Evolutionary conservation across 148 eudicot species (phyloP), one percentile per base, ranked within the genome.

Genomic region (Cornus suecica): DNA sequence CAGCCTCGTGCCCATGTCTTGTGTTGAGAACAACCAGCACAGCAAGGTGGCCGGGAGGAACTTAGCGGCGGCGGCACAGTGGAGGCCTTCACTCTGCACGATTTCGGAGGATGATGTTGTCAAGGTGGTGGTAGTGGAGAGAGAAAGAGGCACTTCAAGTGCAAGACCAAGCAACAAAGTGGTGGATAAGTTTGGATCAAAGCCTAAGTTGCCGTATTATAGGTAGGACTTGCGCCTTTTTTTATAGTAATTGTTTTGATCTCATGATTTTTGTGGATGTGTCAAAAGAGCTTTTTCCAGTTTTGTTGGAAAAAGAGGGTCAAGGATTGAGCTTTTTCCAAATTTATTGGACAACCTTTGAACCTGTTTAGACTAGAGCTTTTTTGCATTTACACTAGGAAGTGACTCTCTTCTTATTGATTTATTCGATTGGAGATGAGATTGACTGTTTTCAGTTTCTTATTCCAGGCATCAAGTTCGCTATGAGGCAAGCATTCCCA

Each of bases 41-140:
- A 11, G 54, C 37, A 42, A 42, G 31, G 0, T 51, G 1, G 54
- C 15, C 2, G 45, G 70, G 27, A 45, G 34, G 45, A 76, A 48
- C 14, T 37, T 45, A 28, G 27, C 15, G 45, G 23, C 26, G 18
- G 37, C 24, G 42, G 60, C n/a, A 29, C 54, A 30, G 27, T 77
- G 80, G 80, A 52, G 80, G 28, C 80, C 80, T 37, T 63, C 80
- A 25, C 23, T 77, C 5, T 64, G 64, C 23, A 77, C 75, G 6
- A 72, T 77, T 63, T 77, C 75, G 11, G 80, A 77, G 54, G 65
- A 70, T 18, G 52, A 48, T 48, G 70, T 65, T 18, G 52, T 70
- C 67, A 20, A 32, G 34, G 22, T 54, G 8, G 41, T 34, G 8
- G 4, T 34, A 34, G 41, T 5, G 5, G 80, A 77, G 52, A 71